These are phyloP conservation scores for Bipolaris oryzae DNA, from an alignment of 2,329 filamentous ascomycete species.

Conservation along the genomic window DNA sequence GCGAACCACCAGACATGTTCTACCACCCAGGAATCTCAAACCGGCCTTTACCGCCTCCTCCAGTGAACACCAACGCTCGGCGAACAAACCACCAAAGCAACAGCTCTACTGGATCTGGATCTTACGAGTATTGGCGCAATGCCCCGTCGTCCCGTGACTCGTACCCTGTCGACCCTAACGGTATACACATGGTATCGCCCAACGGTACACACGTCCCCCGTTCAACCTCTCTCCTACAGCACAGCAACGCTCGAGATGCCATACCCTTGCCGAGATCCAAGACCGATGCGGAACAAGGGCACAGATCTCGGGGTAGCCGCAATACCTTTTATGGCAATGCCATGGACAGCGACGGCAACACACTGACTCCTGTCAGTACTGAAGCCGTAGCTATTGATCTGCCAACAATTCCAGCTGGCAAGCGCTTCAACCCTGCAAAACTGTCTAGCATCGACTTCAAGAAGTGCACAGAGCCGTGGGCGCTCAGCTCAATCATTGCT, in stretches of 20 bases:
- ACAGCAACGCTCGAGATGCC: constrained; percentile 78
- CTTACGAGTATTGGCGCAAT: constrained; percentile 56
- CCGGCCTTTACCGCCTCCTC: constrained; percentile 67
- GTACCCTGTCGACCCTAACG: constrained; percentile 41
- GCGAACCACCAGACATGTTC: constrained; percentile 85
- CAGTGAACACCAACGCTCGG: constrained; percentile 61
- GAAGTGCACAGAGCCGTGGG: constrained; percentile 89
- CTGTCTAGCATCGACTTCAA: constrained; percentile 80
- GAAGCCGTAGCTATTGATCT: constrained; percentile 74
- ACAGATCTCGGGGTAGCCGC: constrained; percentile 51
- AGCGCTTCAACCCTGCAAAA: constrained; percentile 85
- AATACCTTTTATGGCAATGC: constrained; percentile 44
- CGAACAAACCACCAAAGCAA: constrained; percentile 50
- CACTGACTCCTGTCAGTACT: constrained; percentile 58
- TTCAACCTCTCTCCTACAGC: constrained; percentile 72
- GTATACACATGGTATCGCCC: constrained; percentile 42
- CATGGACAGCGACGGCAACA: constrained; percentile 57
- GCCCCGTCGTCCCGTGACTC: constrained; percentile 39
- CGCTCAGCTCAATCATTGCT: constrained; percentile 80
- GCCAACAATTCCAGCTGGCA: constrained; percentile 78
- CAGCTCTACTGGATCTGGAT: constrained; percentile 38
- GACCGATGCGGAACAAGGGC: constrained; percentile 79
- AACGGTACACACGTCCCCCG: constrained; percentile 43
- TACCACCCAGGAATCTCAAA: constrained; percentile 82
- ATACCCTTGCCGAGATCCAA: constrained; percentile 87